Evolutionary conservation across 371 early-diverging fungal species (phyloP).

Genomic region (Mucor mucedo): DNA sequence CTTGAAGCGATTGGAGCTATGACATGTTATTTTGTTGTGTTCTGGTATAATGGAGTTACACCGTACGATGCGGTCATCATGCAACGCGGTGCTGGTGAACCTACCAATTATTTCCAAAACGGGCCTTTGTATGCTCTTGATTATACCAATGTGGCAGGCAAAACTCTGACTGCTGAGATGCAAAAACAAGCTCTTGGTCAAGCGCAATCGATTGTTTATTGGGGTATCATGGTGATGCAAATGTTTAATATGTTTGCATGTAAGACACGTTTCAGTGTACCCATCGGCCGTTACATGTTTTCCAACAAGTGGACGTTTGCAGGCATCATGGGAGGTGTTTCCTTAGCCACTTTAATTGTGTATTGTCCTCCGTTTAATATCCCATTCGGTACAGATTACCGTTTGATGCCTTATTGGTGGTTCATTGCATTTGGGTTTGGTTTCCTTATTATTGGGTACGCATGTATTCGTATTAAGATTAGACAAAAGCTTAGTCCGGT

Average conservation of each 20-base stretch:
- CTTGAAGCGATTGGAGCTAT: constrained; percentile 79
- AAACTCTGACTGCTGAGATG: constrained; percentile 40
- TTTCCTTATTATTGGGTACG: constrained; percentile 74
- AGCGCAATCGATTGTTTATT: constrained; percentile 82
- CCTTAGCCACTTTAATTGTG: constrained; percentile 72
- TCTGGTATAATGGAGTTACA: constrained; percentile 56
- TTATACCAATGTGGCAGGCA: constrained; percentile 47
- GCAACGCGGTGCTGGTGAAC: constrained; percentile 49
- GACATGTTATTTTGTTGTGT: constrained; percentile 77
- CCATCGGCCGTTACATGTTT: constrained; percentile 77
- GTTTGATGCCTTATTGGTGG: constrained; percentile 73
- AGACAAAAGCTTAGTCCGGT: constrained; percentile 63
- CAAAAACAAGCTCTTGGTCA: constrained; percentile 65
- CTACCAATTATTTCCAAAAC: constrained; percentile 51
- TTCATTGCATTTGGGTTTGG: constrained; percentile 84
- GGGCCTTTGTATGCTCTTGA: constrained; percentile 48
- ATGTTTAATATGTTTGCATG: constrained; percentile 93
- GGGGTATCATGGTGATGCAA: constrained; percentile 84
- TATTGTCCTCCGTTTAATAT: constrained; percentile 82
- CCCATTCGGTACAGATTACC: constrained; percentile 71
- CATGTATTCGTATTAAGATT: constrained; percentile 66
- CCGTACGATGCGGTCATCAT: constrained; percentile 59
- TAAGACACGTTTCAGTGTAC: constrained; percentile 76
- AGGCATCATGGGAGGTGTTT: constrained; percentile 66
- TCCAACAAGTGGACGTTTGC: constrained; percentile 73